These are phyloP conservation scores for Neurospora sp. DNA, from an alignment of 2,329 filamentous ascomycete genomes.

Conservation along the genomic window DNA sequence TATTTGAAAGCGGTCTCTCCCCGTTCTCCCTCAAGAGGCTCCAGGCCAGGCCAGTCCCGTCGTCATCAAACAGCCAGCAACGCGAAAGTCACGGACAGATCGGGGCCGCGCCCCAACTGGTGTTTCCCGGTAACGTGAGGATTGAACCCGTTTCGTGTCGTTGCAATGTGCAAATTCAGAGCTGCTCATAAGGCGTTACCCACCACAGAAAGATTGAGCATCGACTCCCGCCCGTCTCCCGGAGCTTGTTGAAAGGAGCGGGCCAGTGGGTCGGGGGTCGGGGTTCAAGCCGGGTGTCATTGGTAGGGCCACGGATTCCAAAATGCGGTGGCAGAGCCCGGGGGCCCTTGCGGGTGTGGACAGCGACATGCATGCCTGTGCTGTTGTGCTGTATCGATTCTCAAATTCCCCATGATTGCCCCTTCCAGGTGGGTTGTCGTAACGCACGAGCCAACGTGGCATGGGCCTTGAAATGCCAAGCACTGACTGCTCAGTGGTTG, in stretches of 20 bases:
- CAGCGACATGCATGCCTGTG: background rate
- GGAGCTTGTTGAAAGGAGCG: background rate
- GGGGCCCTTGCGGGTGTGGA: background rate
- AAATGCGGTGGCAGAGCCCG: constrained; percentile 1
- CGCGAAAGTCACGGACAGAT: background rate
- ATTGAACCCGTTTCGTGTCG: background rate
- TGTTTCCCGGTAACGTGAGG: background rate
- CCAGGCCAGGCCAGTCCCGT: background rate
- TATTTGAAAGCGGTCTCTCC: background rate
- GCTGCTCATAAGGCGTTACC: background rate
- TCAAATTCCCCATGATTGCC: constrained; percentile 4
- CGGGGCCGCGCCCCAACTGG: background rate
- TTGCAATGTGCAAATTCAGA: background rate
- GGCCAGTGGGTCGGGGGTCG: background rate
- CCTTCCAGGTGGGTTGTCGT: constrained; percentile 14
- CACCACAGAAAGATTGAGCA: background rate
- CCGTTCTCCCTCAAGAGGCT: background rate
- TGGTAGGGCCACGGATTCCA: background rate
- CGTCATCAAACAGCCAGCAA: background rate
- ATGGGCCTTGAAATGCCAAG: constrained; percentile 1
- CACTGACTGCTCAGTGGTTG: constrained; percentile 4
- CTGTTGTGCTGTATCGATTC: background rate
- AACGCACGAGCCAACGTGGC: constrained; percentile 20
- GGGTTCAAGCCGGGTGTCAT: background rate
- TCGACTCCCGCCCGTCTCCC: background rate